phyloP scores from a whole-genome alignment of 805 yeast species.

The Metschnikowia matae region DNA sequence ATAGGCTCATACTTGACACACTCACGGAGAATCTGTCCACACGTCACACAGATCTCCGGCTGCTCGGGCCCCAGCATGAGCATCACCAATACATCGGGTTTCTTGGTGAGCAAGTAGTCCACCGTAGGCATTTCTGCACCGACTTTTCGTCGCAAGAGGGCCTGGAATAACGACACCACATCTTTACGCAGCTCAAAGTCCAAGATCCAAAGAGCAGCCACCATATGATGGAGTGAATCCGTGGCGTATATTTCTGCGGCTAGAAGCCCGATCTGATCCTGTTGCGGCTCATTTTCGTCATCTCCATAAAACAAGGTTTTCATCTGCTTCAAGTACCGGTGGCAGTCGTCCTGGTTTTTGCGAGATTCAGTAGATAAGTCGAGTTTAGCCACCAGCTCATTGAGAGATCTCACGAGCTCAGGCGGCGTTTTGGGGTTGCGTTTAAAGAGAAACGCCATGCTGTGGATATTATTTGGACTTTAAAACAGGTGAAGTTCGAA shows the following conservation, averaged over 20 bases:
- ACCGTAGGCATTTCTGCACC: constrained; percentile 81
- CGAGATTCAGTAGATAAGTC: constrained; percentile 41
- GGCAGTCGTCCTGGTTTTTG: constrained; percentile 68
- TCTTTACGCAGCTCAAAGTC: constrained; percentile 91
- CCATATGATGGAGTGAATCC: constrained; percentile 62
- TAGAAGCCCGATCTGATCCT: constrained; percentile 69
- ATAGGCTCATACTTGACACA: constrained; percentile 76
- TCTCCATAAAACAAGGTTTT: constrained; percentile 68
- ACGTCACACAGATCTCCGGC: constrained; percentile 65
- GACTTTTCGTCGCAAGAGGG: constrained; percentile 71
- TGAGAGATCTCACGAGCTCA: constrained; percentile 72
- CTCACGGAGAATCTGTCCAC: constrained; percentile 79
- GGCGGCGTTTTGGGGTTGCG: constrained; percentile 86
- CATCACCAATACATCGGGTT: constrained; percentile 56
- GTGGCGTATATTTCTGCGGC: constrained; percentile 76
- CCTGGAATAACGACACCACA: constrained; percentile 66
- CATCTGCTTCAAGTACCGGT: constrained; percentile 60
- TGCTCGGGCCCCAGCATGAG: constrained; percentile 72
- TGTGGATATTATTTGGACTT: not conserved
- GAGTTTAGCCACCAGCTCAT: constrained; percentile 67
- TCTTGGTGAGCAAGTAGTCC: constrained; percentile 63
- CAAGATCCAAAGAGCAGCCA: constrained; percentile 56
- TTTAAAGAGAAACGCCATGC: constrained; percentile 79
- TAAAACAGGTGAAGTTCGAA: too few relatives aligned
- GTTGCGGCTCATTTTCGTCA: constrained; percentile 57